Percentiles rank a stretch among this genome's conserved stretches.
These are phyloP conservation scores for Peronospora destructor DNA, from an alignment of 352 stramenopile species.

Conservation along the genomic window DNA sequence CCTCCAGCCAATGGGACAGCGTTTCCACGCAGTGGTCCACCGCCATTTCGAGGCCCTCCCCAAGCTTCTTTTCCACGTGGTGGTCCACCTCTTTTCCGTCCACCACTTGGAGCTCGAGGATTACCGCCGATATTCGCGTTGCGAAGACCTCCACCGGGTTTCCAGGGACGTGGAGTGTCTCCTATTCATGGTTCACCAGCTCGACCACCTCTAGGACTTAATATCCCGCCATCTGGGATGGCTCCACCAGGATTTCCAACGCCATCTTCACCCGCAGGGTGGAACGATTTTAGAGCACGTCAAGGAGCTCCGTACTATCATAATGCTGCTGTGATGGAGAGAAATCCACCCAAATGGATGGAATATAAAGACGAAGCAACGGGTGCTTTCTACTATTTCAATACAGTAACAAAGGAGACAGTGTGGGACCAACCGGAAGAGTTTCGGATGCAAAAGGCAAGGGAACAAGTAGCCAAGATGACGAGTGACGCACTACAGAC, in stretches of 20 bases:
- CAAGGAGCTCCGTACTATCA: slow-evolving; percentile 59
- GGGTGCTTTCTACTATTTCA: slow-evolving; percentile 76
- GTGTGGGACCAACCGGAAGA: slow-evolving; percentile 81
- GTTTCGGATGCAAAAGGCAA: slow-evolving; percentile 66
- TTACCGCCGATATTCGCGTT: slow-evolving; percentile 25
- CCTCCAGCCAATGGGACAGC: slow-evolving; percentile 18
- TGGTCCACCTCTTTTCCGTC: slow-evolving; percentile 20
- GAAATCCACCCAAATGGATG: slow-evolving; percentile 36
- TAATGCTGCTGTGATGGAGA: slow-evolving; percentile 22
- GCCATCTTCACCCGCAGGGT: slow-evolving; percentile 30
- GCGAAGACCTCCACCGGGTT: slow-evolving; percentile 14
- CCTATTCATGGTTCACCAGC: slow-evolving; percentile 4
- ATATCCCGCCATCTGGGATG: slow-evolving; percentile 15
- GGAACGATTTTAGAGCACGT: slow-evolving; percentile 52
- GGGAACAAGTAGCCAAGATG: slow-evolving; percentile 66
- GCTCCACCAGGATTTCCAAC: slow-evolving; percentile 12
- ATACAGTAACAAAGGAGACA: slow-evolving; percentile 58
- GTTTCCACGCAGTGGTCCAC: slow-evolving; percentile 18
- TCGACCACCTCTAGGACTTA: slow-evolving; percentile 18
- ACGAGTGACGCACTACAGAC: slow-evolving; percentile 25
- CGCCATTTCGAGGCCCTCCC: slow-evolving; percentile 20
- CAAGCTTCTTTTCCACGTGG: slow-evolving; percentile 19
- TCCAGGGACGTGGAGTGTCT: slow-evolving; percentile 11
- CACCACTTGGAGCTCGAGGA: slow-evolving; percentile 19
- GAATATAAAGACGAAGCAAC: slow-evolving; percentile 75